Base-by-base conservation (phyloP, 176 grass and related monocot genomes). In the Eleusine coracana region DNA sequence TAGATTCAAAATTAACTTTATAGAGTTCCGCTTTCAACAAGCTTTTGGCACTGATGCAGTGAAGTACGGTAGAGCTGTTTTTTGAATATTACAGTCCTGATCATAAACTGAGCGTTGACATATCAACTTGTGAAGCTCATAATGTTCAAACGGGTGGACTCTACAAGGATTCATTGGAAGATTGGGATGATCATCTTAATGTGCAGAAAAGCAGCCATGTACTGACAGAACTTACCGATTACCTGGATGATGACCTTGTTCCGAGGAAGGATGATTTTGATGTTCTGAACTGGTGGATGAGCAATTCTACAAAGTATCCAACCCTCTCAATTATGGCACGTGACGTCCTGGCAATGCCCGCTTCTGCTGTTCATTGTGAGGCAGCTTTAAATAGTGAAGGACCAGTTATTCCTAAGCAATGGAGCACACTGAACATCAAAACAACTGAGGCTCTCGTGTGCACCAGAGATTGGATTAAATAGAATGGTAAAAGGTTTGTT, bases 241-340 rank as follows among this genome's bases (percentile, higher is more conserved):
- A 82, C 23, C 73, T 89, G 58, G 78, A 86, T 65, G 88, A 89
- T 77, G 83, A 78, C 61, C 83, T 86, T 77, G 78, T 89, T 71
- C 88, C 88, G 23, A 85, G 88, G 58, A 89, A 78, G 66, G 88
- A 89, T 73, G 83, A 86, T 66, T 89, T 89, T 40, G 73, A 89
- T 86, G 77, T 89, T 72, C 66, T 89, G 29, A 72, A 89, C 72
- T 89, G 88, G 88, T 89, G 88, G 88, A 89, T 86, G 88, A 31
- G 15, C 72, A 84, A 89, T 86, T 77, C 38, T 72, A 39, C 83
- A 18, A 89, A 82, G 66, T 89, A 82, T 82, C 88, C 88, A 77
- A 89, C 66, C 56, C 72, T 89, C 50, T 64, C 83, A 72, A 12
- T 40, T 86, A 82, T 89, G 78, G 83, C 83, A 76, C 58, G 28